A percentile compares a stretch with the other conserved stretches of the same genome.
phyloP scores from a whole-genome alignment of 2,329 filamentous ascomycete species.

The Thielaviopsis euricoi region DNA sequence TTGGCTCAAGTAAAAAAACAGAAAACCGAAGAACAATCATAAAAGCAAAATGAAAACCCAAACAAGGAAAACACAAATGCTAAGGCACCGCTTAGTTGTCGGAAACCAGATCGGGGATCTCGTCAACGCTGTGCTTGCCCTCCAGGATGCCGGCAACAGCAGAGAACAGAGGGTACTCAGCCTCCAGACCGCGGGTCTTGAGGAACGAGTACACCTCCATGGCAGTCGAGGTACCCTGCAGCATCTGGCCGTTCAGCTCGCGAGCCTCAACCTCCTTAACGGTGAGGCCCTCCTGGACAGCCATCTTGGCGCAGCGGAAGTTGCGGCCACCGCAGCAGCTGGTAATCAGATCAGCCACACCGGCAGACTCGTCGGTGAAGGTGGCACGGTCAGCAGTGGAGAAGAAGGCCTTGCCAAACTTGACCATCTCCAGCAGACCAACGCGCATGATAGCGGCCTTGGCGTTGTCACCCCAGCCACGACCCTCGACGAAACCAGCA shows the following conservation, averaged over 20 bases:
- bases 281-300: slow-evolving; percentile 59
- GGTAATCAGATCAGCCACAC: slow-evolving; percentile 90
- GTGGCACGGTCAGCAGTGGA: slow-evolving; percentile 66
- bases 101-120: slow-evolving; percentile 57
- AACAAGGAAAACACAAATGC: neutral
- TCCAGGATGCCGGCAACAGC: slow-evolving; percentile 66
- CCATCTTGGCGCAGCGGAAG: slow-evolving; percentile 82
- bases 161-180: slow-evolving; percentile 83
- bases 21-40: slow-evolving; percentile 1
- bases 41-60: slow-evolving; percentile 1
- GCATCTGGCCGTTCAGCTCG: slow-evolving; percentile 89
- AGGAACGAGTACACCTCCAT: slow-evolving; percentile 83
- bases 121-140: slow-evolving; percentile 58
- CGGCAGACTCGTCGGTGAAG: slow-evolving; percentile 93
- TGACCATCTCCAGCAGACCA: slow-evolving; percentile 88
- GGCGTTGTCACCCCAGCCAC: slow-evolving; percentile 95
- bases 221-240: slow-evolving; percentile 87
- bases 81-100: slow-evolving; percentile 13
- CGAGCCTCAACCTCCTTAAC: slow-evolving; percentile 78
- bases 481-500: slow-evolving; percentile 85
- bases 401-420: slow-evolving; percentile 90
- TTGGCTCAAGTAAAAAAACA: slow-evolving; percentile 5
- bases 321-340: slow-evolving; percentile 86
- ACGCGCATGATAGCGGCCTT: slow-evolving; percentile 98
- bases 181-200: slow-evolving; percentile 57